Base-by-base conservation (phyloP, 2,329 filamentous ascomycete genomes). In the Talaromyces sp. region DNA sequence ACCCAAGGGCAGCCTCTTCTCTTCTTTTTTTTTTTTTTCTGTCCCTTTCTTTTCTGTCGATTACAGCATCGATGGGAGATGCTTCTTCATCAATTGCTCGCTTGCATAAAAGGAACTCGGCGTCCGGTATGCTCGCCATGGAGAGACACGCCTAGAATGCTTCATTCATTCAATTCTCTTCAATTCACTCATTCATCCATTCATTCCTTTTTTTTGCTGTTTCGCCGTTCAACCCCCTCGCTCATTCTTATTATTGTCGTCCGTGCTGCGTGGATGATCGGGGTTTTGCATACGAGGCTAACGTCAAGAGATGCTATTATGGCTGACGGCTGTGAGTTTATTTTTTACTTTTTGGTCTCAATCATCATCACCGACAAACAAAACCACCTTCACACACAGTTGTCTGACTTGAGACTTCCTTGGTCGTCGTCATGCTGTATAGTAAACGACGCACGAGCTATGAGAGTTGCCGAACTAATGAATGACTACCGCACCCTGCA, bases 401-500 rank as follows among this genome's bases (percentile, higher is more conserved):
- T 42, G n/a, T 53, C 60, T 61, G 51, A 61, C 47, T 30, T 12
- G 30, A 53, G 14, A 16, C 34, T 47, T 56, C 18, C 50, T 36
- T 28, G 14, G 51, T 40, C 23, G 54, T 30, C 33, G 47, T 57
- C 27, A 34, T 16, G n/a, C 51, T 34, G 28, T 64, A 61, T 60
- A 88, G 86, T 87, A 67, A 88, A 88, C 70, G 81, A 87, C 70
- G 84, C 84, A 62, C 83, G 86, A 69, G 85, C 86, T 56, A 78
- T 88, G 72, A 82, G 86, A 67, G 76, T 88, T 66, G 79, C 84
- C 54, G 86, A 88, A 73, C 81, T 88, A 70, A 85, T 88, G 77
- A 82, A 82, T 65, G 86, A 88, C 75, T 88, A 85, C 70, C 83
- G 85, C 59, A 85, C 83, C 61, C 75, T 87, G 4, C 83, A 87